Evolutionary conservation across 495 filamentous ascomycete genomes (phyloP).

Genomic region (Podospora pseudopauciseta): DNA sequence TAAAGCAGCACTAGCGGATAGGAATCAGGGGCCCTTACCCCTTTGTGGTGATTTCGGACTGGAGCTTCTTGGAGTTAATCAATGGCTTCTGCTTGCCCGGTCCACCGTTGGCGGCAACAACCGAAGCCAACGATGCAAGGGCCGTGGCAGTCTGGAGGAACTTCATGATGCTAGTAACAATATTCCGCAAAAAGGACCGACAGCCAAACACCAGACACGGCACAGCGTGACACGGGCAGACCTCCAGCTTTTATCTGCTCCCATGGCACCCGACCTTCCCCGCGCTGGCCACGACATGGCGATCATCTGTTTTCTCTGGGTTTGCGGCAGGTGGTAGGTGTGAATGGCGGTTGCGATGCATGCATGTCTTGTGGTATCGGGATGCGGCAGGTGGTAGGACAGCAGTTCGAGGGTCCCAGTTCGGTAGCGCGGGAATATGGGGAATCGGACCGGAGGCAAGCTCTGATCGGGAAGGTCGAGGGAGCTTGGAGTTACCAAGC

Average conservation of each 20-base stretch:
- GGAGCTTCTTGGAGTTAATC: conserved; percentile 14
- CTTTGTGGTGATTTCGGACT: conserved; percentile 8
- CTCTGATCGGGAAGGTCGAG: neutral
- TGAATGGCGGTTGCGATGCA: neutral
- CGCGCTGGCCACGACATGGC: neutral
- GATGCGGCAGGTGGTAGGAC: neutral
- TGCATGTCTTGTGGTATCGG: neutral
- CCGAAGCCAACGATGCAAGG: neutral
- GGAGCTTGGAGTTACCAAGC: neutral
- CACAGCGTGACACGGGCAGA: neutral
- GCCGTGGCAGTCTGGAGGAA: conserved; percentile 7
- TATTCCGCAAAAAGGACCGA: neutral
- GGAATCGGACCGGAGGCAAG: neutral
- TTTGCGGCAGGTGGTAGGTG: neutral
- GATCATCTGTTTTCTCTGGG: neutral
- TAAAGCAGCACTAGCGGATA: neutral
- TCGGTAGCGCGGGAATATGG: too few relatives aligned
- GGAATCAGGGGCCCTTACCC: neutral
- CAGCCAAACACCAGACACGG: neutral
- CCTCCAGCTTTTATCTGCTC: neutral
- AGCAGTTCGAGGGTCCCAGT: too few relatives aligned
- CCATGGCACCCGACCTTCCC: neutral
- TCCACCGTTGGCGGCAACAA: conserved; percentile 5
- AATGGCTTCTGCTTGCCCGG: conserved; percentile 9
- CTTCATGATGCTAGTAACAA: neutral